Evolutionary conservation across 345 rosid species (phyloP), one percentile per base, ranked within the genome.

Genomic region (Mallotus nudiflorus): DNA sequence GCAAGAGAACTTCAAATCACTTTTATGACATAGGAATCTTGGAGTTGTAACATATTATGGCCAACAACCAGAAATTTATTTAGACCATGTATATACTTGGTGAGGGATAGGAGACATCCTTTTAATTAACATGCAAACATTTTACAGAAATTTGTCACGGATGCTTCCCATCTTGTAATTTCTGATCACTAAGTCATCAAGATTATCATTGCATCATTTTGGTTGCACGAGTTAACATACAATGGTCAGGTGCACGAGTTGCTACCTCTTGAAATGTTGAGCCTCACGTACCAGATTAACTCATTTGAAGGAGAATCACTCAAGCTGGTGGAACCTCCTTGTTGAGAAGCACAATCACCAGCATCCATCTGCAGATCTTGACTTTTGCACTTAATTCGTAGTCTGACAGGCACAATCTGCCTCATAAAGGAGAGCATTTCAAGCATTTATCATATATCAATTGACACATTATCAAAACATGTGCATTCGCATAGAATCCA

Each of bases 331-430:
- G 81, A 64, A 73, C 71, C 60, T 70, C 79, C 58, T 51, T 70
- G 45, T 53, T 75, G 82, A 33, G 76, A 69, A 63, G 72, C 71
- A 75, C 29, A 48, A 73, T 74, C 66, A 31, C 56, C 70, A 73
- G 75, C 58, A 20, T 62, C 78, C 44, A 76, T 72, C 37, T 71
- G 67, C 25, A 58, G 65, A n/a, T 72, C 77, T 71, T 65, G 85
- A 6, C 83, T 75, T 85, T 77, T 85, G 80, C 96, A 89, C 75
- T 81, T 94, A 27, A 91, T 59, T 74, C 67, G 80, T 67, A 89
- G 42, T 77, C 85, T 82, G 35, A 81, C 76, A 64, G 97, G 95
- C 73, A 83, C 81, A 78, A 91, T 73, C 93, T 89, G 84, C 20
- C 22, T 35, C 51, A 33, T 10, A 39, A 50, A 59, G 25, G 16